phyloP scores from a whole-genome alignment of 768 basidiomycete species.

The Chalciporus sphaerocephalus region DNA sequence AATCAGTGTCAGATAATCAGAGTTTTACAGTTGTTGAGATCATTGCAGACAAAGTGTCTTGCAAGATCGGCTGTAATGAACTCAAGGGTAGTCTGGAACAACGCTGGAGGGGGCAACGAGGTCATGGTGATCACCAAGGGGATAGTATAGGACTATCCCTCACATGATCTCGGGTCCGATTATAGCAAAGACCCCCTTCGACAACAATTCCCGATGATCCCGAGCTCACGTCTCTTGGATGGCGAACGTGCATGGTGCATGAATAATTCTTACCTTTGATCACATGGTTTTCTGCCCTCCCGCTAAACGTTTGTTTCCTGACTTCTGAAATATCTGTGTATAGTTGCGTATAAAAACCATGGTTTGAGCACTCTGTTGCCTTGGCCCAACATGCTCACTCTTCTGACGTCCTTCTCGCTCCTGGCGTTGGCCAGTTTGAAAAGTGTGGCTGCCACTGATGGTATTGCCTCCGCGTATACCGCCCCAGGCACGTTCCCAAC shows the following conservation, averaged over 20 bases:
- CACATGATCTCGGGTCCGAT: no score
- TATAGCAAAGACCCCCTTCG: no score
- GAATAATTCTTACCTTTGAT: background rate
- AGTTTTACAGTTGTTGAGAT: no score
- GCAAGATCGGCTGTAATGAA: no score
- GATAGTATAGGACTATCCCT: no score
- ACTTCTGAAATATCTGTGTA: background rate
- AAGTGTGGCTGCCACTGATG: conserved; percentile 6
- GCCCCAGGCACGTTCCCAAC: conserved; percentile 62
- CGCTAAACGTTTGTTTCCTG: background rate
- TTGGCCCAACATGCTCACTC: conserved; percentile 12
- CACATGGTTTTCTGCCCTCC: conserved; percentile 1
- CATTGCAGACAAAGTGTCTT: no score
- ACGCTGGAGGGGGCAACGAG: no score
- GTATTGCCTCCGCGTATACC: conserved; percentile 42
- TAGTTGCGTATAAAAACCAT: conserved; percentile 5
- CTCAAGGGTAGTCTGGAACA: no score
- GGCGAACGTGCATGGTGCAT: conserved; percentile 21
- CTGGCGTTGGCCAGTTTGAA: conserved; percentile 8
- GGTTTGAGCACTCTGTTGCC: background rate
- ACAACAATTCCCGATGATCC: no score
- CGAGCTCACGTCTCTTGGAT: background rate
- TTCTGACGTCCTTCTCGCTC: conserved; percentile 10
- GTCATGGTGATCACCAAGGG: no score
- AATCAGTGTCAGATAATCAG: background rate